Evolutionary conservation across 2,329 filamentous ascomycete species (phyloP).

Genomic region (Epichloe amarillans): DNA sequence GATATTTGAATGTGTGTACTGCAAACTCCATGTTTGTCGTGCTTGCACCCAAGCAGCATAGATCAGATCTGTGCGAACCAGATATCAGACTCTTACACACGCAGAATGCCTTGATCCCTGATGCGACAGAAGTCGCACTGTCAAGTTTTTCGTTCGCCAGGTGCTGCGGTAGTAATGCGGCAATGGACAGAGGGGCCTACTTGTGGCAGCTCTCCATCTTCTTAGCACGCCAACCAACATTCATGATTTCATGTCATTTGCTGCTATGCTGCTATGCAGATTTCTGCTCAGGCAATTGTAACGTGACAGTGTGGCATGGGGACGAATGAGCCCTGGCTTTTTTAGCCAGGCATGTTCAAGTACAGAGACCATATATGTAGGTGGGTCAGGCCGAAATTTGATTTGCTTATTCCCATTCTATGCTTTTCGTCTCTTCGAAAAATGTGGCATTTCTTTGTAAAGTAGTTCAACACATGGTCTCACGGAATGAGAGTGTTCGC

Average conservation of each 20-base stretch:
- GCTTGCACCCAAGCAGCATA: slow-evolving; percentile 34
- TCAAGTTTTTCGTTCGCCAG: too few species aligned
- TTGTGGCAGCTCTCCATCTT: neutral
- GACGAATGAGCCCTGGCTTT: neutral
- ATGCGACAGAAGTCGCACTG: neutral
- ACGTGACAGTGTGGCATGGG: neutral
- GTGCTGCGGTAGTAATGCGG: too few species aligned
- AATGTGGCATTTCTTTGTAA: neutral
- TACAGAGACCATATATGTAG: neutral
- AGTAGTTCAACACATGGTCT: neutral
- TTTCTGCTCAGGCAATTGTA: neutral
- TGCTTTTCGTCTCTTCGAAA: neutral
- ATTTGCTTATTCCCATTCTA: neutral
- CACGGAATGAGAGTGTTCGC: neutral
- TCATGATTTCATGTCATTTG: neutral
- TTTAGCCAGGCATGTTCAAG: neutral
- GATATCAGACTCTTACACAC: neutral
- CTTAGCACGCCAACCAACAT: neutral
- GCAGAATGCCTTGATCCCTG: neutral
- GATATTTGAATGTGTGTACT: slow-evolving; percentile 57
- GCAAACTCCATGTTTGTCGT: slow-evolving; percentile 52
- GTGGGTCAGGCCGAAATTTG: neutral
- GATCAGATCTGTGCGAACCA: neutral
- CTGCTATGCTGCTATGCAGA: neutral
- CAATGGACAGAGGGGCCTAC: too few species aligned